Conservation (phyloP, 106 monocot genomes). For the Dendrobium catenatum region DNA sequence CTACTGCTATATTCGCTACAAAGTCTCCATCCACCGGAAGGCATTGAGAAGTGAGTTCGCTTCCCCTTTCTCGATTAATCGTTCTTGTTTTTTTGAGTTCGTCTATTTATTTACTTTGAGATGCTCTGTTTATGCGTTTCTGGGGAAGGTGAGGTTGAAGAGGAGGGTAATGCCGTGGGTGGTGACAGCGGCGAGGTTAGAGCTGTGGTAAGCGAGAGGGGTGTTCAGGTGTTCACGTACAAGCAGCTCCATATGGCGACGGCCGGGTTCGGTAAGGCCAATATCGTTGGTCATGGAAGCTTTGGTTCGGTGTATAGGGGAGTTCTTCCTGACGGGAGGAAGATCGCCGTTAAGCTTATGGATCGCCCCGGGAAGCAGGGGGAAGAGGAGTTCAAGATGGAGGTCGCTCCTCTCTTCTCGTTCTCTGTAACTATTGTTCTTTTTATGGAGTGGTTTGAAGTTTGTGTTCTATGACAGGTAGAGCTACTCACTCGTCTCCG, state of each 20-base stretch:
- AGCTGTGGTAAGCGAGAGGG: conserved; percentile 27
- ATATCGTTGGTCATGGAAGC: conserved; percentile 81
- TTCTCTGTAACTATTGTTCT: not conserved
- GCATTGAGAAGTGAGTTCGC: conserved; percentile 23
- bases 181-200: conserved; percentile 10
- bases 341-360: conserved; percentile 96
- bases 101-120: not conserved
- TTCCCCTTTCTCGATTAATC: not conserved
- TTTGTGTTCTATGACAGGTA: conserved; percentile 33
- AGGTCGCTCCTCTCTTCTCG: conserved; percentile 33
- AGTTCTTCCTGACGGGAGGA: conserved; percentile 66
- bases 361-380: conserved; percentile 85
- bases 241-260: conserved; percentile 87
- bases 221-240: conserved; percentile 66
- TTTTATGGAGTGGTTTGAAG: not conserved
- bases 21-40: conserved; percentile 70
- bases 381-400: conserved; percentile 95
- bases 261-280: conserved; percentile 67
- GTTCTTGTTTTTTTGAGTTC: not conserved
- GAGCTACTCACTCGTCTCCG: conserved; percentile 58
- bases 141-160: conserved; percentile 2
- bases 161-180: not conserved
- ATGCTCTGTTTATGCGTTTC: not conserved
- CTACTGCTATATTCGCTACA: conserved; percentile 92
- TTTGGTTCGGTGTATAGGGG: conserved; percentile 90